Conservation (phyloP, 176 grass and related monocot genomes). For the Rhynchospora breviuscula region DNA sequence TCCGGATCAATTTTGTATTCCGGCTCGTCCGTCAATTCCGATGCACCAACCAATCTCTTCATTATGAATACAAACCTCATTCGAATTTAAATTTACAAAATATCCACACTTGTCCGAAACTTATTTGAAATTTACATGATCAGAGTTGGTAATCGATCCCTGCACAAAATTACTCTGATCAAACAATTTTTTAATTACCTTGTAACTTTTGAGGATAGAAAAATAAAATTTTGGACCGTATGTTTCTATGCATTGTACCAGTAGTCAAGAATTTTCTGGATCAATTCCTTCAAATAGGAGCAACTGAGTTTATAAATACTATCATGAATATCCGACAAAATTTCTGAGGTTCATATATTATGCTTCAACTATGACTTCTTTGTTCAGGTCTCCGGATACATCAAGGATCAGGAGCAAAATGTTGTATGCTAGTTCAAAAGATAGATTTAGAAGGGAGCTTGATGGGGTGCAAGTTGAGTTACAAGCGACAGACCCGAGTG, state of each 20-base stretch:
- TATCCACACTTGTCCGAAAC: too few species aligned
- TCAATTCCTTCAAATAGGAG: neutral
- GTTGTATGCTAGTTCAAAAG: constrained; percentile 34
- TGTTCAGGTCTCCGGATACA: constrained; percentile 22
- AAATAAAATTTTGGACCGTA: neutral
- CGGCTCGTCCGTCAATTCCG: too few species aligned
- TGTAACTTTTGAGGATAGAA: neutral
- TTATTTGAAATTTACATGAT: too few species aligned
- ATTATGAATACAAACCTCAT: too few species aligned
- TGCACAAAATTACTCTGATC: too few species aligned
- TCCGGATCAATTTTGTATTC: too few species aligned
- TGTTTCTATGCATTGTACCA: neutral
- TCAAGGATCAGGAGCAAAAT: constrained; percentile 30
- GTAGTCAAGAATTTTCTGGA: neutral
- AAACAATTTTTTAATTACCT: too few species aligned
- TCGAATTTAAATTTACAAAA: too few species aligned
- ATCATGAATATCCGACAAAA: neutral
- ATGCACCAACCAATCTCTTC: too few species aligned
- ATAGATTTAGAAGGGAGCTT: constrained; percentile 36
- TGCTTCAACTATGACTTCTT: neutral
- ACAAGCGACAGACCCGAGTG: constrained; percentile 28
- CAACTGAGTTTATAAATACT: neutral
- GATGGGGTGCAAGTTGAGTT: constrained; percentile 29
- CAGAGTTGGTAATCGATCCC: too few species aligned
- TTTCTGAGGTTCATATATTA: neutral